phyloP scores from a whole-genome alignment of 2,329 filamentous ascomycete species.

The Aspergillus latus region DNA sequence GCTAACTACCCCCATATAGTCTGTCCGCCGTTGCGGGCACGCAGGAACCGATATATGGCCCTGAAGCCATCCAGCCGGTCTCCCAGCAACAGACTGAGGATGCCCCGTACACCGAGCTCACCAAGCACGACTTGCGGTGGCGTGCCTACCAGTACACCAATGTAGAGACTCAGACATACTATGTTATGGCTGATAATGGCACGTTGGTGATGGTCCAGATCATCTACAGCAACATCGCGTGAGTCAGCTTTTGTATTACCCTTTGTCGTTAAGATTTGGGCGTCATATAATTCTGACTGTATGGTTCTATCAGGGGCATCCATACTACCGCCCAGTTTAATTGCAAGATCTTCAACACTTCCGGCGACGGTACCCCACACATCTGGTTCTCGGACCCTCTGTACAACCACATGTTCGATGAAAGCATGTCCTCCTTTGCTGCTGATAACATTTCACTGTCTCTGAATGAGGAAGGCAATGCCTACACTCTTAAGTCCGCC shows the following conservation, averaged over 20 bases:
- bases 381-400: constrained; percentile 84
- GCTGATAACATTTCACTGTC: constrained; percentile 83
- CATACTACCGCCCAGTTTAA: constrained; percentile 92
- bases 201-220: constrained; percentile 78
- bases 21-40: constrained; percentile 83
- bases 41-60: constrained; percentile 92
- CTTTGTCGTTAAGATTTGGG: background rate
- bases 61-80: constrained; percentile 81
- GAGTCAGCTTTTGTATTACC: constrained; percentile 39
- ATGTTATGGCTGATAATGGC: constrained; percentile 77
- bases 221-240: constrained; percentile 98
- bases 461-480: constrained; percentile 77
- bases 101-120: constrained; percentile 76
- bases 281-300: constrained; percentile 12
- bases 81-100: constrained; percentile 75
- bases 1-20: constrained; percentile 49
- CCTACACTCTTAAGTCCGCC: constrained; percentile 87
- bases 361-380: constrained; percentile 65
- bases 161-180: constrained; percentile 95
- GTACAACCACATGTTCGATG: constrained; percentile 76
- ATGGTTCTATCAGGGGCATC: constrained; percentile 64
- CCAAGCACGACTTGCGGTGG: constrained; percentile 80
- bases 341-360: constrained; percentile 82
- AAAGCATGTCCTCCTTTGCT: constrained; percentile 78
- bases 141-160: constrained; percentile 74